Base-by-base conservation (phyloP, 306 rosid genomes). In the Elaeagnus macrophylla region DNA sequence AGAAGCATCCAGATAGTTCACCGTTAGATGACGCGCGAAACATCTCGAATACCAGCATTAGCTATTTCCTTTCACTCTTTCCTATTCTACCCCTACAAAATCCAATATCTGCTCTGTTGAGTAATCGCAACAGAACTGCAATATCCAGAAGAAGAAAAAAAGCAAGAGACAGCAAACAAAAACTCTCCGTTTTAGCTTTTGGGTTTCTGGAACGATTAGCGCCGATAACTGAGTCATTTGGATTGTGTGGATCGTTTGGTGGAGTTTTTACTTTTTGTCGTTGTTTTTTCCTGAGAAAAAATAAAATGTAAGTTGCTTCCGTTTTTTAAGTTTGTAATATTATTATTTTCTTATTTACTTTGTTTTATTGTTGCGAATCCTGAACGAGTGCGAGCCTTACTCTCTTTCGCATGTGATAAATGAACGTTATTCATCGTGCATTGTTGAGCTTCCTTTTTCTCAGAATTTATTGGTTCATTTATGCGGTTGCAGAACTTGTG, bases 201-300 rank as follows among this genome's bases (percentile, higher is more conserved):
- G 75, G 89, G 89, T 72, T 81, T 41, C 89, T 72, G 94, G 89
- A 62, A 41, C 9, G 89, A 57, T 68, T 67, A 25, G 70, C 8
- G 25, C 74, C 9, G 89, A 66, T 51, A 76, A 17, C 65, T 65
- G 8, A 56, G 48, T 74, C 62, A 76, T 40, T 67, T 44, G 86
- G 95, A 83, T 75, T 44, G 72, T 19, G 88, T 83, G 74, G 65
- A 64, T 59, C 76, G 60, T 64, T 63, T 72, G 93, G 58, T 65
- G 77, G 47, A 54, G 18, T 67, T 48, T 37, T 11, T 3, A 12
- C 49, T 15, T 48, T 48, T 44, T 9, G 19, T 17, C 39, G 36
- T 43, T 68, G 37, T 55, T 13, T 44, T 37, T 39, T 60, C 9
- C 54, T 53, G 47, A 6, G 41, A 6, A 2, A 10, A 25, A 9